phyloP scores from a whole-genome alignment of 2,329 filamentous ascomycete species.

The Stemphylium beticola region DNA sequence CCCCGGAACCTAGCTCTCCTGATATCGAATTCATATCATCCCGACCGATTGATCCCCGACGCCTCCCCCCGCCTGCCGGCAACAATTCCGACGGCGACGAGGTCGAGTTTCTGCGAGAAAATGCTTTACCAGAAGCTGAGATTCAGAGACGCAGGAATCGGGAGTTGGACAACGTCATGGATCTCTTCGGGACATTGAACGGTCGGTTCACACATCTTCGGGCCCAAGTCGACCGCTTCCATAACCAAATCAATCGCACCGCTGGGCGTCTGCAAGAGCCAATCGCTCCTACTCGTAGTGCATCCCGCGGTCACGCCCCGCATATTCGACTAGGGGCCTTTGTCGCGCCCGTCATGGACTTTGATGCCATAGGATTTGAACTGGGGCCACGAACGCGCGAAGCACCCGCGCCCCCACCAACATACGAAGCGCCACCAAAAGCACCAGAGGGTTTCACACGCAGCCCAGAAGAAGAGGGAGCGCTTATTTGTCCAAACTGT shows the following conservation, averaged over 20 bases:
- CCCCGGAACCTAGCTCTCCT: constrained; percentile 42
- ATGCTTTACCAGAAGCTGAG: constrained; percentile 31
- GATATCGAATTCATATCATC: constrained; percentile 59
- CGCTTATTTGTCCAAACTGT: constrained; percentile 85
- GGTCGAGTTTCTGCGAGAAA: constrained; percentile 37
- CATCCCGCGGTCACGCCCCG: constrained; percentile 10
- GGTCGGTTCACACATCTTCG: constrained; percentile 29
- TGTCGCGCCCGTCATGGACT: constrained; percentile 45
- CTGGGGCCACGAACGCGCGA: constrained; percentile 42
- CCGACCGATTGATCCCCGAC: constrained; percentile 31
- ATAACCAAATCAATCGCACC: constrained; percentile 25
- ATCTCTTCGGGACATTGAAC: constrained; percentile 25
- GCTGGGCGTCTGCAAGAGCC: constrained; percentile 20
- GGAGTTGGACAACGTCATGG: constrained; percentile 26
- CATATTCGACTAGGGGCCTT: constrained; percentile 34
- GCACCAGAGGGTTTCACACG: constrained; percentile 81
- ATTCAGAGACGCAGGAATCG: constrained; percentile 19
- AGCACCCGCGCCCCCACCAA: constrained; percentile 40
- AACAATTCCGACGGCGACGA: constrained; percentile 35
- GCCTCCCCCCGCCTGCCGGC: constrained; percentile 6
- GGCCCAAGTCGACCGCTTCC: constrained; percentile 29
- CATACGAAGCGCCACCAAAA: constrained; percentile 69
- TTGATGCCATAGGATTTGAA: constrained; percentile 53
- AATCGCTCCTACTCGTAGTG: constrained; percentile 20
- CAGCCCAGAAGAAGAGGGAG: constrained; percentile 72